Evolutionary conservation across 495 filamentous ascomycete genomes (phyloP), one percentile per base, ranked within the genome.

Genomic region (Lasiosphaeria hispida): DNA sequence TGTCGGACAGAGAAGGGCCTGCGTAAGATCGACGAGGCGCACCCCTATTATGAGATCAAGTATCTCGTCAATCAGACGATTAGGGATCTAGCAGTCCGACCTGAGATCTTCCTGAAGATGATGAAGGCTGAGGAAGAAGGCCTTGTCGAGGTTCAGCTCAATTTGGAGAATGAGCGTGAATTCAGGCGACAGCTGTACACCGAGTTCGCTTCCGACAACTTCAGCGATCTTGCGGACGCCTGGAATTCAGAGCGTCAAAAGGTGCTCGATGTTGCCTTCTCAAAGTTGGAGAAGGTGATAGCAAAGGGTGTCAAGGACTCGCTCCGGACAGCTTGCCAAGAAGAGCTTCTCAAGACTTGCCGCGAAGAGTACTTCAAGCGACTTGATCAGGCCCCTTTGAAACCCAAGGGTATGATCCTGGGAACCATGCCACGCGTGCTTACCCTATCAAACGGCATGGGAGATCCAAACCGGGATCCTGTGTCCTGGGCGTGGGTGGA

Each of bases 41-140:
- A 97, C 66, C 91, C 90, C 0, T 97, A 94, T 71, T 96, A 96
- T 69, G 94, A 96, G 69, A 92, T 98, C 75, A 98, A 98, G 65
- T 98, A 98, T 59, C 85, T 97, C 14, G 83, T 89, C 38, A 89
- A 94, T 63, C 91, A 96, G 67, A 87, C 86, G 44, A 83, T 97
- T 52, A 76, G 75, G 36, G 87, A 94, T 58, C 84, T 97, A 59
- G 89, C 90, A 7, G 82, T 80, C 17, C 85, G 86, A 14, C 94
- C 94, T 9, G 93, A 96, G 62, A 80, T 95, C 45, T 97, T 90
- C 65, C 75, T 98, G 13, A 88, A 90, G 69, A 98, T 98, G 94
- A 84, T 97, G 66, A 94, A 91, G 68, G 94, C 94, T 4, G 94
- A 98, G 72, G 86, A 91, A 63, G 94, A 97, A 66, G 91, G 92